Evolutionary conservation across 1,284 basidiomycete species (phyloP).

Genomic region (Cutaneotrichosporon mucoides): DNA sequence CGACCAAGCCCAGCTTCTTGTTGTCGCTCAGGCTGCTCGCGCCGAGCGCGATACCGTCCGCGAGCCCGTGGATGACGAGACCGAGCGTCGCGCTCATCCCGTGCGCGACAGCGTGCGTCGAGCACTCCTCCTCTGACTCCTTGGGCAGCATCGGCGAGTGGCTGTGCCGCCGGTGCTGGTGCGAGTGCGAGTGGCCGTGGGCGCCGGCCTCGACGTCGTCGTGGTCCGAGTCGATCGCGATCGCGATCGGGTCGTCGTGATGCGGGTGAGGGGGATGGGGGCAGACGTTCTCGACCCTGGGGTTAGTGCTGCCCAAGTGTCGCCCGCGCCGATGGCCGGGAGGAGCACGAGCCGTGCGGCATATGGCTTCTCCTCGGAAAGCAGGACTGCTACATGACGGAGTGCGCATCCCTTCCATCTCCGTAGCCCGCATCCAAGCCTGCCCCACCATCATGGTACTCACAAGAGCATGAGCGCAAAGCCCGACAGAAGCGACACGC

Average conservation of each 20-base stretch:
- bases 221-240: not conserved
- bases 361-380: no score
- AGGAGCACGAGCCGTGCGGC: no score
- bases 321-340: no score
- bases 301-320: not conserved
- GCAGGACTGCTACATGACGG: no score
- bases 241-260: slow-evolving; percentile 1
- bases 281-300: slow-evolving; percentile 43
- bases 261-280: slow-evolving; percentile 38
- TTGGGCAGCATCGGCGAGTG: slow-evolving; percentile 10
- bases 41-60: slow-evolving; percentile 85
- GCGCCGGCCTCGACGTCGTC: not conserved
- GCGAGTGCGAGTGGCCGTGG: slow-evolving; percentile 23
- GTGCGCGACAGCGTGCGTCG: slow-evolving; percentile 18
- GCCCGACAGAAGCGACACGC: slow-evolving; percentile 68
- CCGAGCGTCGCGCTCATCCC: slow-evolving; percentile 72
- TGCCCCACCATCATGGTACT: slow-evolving; percentile 31
- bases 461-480: slow-evolving; percentile 80
- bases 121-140: slow-evolving; percentile 10
- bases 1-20: slow-evolving; percentile 62
- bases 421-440: no score
- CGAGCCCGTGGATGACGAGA: slow-evolving; percentile 75
- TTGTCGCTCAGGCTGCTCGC: slow-evolving; percentile 53
- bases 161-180: slow-evolving; percentile 5
- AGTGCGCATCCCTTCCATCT: no score